Base-by-base conservation (phyloP, 805 yeast species). In the Starmerella roubikii region DNA sequence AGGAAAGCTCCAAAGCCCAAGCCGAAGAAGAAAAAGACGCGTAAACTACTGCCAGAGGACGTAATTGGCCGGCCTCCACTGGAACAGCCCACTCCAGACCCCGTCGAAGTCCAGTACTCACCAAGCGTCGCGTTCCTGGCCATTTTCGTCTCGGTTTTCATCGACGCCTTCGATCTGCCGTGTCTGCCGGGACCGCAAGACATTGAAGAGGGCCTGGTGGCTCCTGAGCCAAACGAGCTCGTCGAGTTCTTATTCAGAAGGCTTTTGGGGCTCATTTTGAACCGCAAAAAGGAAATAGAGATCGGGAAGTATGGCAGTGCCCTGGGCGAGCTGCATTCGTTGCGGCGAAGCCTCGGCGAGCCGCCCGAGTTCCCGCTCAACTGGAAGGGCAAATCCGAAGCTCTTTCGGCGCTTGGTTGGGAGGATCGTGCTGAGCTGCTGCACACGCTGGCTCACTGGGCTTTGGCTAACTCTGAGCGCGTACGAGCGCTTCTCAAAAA, bases 271-370 rank as follows among this genome's bases (percentile, higher is more conserved):
- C 53, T 61, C 5, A 58, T 57, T 13, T 48, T 63, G 22, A 64
- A 64, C 43, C 56, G 68, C 33, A 62, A 62, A 39, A 62, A 63
- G 43, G 57, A 54, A 22, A 52, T 64, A 35, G 67, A 63, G 49
- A 46, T 50, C 7, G 62, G 59, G 9, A 47, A 52, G 30, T 64
- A 56, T 41, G 44, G 46, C 16, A 48, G 64, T 13, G 64, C 67
- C 4, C 46, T 64, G 19, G 63, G 60, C 23, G 67, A 64, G 43
- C 52, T 61, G 6, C 55, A 58, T 20, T 38, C 53, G 8, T 49
- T 42, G 30, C 47, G 55, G 10, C 37, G 51, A 10, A 29, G 47
- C 3, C 45, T 57, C 24, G 63, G 62, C 3, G 40, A 50, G 13
- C 43, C 54, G 7, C 45, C 49, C 9, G 40, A 39, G 32, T 57